Evolutionary conservation across 306 rosid genomes (phyloP).

Genomic region (Nissolia schottii): DNA sequence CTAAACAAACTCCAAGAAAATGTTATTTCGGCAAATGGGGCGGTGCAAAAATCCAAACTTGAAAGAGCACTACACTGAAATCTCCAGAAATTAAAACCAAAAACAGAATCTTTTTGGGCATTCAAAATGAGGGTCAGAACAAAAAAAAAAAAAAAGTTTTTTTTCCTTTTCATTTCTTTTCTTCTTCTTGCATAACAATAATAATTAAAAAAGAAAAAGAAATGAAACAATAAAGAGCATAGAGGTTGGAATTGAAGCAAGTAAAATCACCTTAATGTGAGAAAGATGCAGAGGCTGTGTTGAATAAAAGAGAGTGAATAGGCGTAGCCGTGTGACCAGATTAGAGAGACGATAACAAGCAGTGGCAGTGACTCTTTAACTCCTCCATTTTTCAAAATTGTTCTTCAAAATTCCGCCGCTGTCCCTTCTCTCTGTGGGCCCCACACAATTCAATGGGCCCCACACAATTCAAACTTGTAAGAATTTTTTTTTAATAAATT

Average conservation of each 20-base stretch:
- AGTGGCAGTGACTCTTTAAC: not conserved
- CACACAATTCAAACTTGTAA: too few relatives aligned
- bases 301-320: not conserved
- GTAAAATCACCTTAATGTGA: slow-evolving; percentile 11
- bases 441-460: not conserved
- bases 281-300: not conserved
- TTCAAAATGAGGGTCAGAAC: not conserved
- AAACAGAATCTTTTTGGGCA: slow-evolving; percentile 1
- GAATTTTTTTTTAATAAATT: too few relatives aligned
- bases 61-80: not conserved
- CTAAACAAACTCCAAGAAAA: not conserved
- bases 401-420: slow-evolving; percentile 64
- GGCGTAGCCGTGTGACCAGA: not conserved
- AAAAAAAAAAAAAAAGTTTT: not conserved
- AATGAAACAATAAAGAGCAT: not conserved
- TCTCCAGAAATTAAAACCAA: not conserved
- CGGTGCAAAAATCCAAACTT: not conserved
- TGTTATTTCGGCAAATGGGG: not conserved
- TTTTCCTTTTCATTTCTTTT: not conserved
- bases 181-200: not conserved
- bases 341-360: not conserved
- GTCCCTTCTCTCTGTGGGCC: slow-evolving; percentile 26
- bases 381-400: slow-evolving; percentile 39
- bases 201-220: not conserved
- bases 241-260: not conserved